Percentiles rank a stretch among this genome's conserved stretches.
Conservation (phyloP, 768 basidiomycete genomes). For the Tylopilus cervinicoccineus region DNA sequence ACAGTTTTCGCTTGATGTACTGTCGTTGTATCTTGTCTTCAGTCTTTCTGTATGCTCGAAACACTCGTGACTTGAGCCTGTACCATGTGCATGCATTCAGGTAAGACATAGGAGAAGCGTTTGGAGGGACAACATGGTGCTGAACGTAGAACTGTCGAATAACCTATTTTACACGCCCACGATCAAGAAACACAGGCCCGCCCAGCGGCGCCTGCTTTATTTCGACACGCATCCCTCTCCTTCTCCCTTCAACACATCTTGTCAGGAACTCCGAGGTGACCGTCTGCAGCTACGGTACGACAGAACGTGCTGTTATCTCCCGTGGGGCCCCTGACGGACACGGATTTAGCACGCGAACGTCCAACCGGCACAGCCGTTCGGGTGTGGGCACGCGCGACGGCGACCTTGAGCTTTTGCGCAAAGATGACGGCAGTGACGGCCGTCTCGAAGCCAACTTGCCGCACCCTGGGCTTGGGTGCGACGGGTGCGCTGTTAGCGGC, state of each 20-base stretch:
- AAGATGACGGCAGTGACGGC: constrained; percentile 22
- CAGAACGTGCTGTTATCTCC: not conserved
- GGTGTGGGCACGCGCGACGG: constrained; percentile 10
- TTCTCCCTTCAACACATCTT: not conserved
- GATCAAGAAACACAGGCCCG: not conserved
- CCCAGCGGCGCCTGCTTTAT: not conserved
- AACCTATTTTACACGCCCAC: not conserved
- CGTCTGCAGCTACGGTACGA: not conserved
- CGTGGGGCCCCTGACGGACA: not conserved
- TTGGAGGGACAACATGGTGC: not conserved
- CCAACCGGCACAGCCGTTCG: not conserved
- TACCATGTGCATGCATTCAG: not conserved
- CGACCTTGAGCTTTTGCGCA: constrained; percentile 19
- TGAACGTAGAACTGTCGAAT: not conserved
- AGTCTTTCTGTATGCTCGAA: not conserved
- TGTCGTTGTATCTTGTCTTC: no score
- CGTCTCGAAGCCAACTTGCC: constrained; percentile 21
- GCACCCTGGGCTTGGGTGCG: not conserved
- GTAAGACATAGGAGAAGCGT: not conserved
- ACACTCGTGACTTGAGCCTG: not conserved
- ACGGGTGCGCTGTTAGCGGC: not conserved
- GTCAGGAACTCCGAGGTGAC: not conserved
- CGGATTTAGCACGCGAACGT: constrained; percentile 5
- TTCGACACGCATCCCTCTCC: not conserved
- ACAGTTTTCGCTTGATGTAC: no score